Evolutionary conservation across 352 stramenopile genomes (phyloP).

Genomic region (Albugo candida): DNA sequence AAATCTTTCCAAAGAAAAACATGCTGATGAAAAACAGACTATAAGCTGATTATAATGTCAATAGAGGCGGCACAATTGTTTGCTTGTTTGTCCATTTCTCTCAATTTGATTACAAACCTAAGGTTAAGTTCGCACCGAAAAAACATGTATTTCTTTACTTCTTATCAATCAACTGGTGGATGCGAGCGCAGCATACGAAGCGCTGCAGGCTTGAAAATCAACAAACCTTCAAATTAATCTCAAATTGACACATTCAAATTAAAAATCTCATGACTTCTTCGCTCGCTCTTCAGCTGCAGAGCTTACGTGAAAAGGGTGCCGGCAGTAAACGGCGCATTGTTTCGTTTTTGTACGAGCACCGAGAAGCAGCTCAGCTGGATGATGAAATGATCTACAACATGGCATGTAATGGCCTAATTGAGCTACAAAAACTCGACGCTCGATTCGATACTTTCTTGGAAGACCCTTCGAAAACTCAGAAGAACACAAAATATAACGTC

Average conservation of each 20-base stretch:
- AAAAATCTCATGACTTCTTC: constrained; percentile 10
- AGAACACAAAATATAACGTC: not conserved
- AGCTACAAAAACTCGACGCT: constrained; percentile 60
- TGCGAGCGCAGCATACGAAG: too few species aligned
- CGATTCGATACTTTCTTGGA: constrained; percentile 38
- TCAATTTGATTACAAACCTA: not conserved
- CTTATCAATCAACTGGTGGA: not conserved
- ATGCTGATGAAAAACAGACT: constrained; percentile 6
- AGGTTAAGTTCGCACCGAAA: not conserved
- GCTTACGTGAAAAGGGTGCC: constrained; percentile 50
- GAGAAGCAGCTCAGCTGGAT: constrained; percentile 61
- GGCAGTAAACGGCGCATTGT: constrained; percentile 65
- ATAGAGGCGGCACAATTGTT: too few species aligned
- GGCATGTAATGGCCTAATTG: constrained; percentile 59
- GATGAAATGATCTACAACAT: constrained; percentile 73
- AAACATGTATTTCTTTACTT: not conserved
- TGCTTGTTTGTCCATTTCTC: too few species aligned
- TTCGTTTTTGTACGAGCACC: constrained; percentile 72
- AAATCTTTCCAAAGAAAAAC: constrained; percentile 9
- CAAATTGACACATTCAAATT: not conserved
- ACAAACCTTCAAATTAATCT: not conserved
- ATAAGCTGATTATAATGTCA: too few species aligned
- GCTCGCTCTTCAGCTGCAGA: constrained; percentile 58
- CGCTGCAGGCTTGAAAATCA: not conserved
- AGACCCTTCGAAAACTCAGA: constrained; percentile 10